Conservation (phyloP, 1,139 yeast species). For the Yamadazyma mexicana region DNA sequence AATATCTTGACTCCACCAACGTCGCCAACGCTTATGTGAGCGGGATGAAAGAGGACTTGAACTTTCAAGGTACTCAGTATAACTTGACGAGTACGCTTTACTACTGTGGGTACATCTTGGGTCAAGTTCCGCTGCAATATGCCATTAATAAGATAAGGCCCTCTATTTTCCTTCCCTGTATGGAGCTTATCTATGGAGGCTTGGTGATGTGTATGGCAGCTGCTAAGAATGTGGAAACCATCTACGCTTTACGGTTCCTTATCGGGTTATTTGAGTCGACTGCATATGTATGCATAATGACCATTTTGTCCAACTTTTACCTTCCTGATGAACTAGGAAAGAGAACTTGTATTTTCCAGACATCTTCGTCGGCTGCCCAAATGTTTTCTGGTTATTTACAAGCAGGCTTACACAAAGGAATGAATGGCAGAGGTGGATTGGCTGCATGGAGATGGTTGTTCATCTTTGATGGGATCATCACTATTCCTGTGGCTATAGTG, state of each 20-base stretch:
- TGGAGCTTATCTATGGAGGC: slow-evolving; percentile 13
- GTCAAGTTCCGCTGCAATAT: slow-evolving; percentile 18
- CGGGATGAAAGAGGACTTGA: slow-evolving; percentile 49
- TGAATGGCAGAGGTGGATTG: slow-evolving; percentile 29
- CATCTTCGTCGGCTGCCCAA: slow-evolving; percentile 16
- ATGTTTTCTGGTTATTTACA: slow-evolving; percentile 41
- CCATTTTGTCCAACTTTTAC: slow-evolving; percentile 17
- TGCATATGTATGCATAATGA: slow-evolving; percentile 17
- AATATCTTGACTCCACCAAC: slow-evolving; percentile 39
- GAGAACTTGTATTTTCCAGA: slow-evolving; percentile 18
- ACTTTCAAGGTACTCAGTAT: slow-evolving; percentile 49
- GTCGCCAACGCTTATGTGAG: slow-evolving; percentile 45
- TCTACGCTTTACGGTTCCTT: slow-evolving; percentile 16
- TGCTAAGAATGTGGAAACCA: slow-evolving; percentile 10
- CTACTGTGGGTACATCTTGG: slow-evolving; percentile 30
- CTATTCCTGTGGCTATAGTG: slow-evolving; percentile 26
- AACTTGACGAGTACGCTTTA: slow-evolving; percentile 45
- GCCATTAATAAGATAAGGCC: slow-evolving; percentile 16
- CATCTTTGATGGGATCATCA: slow-evolving; percentile 31
- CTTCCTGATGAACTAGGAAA: slow-evolving; percentile 16
- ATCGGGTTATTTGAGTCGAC: slow-evolving; percentile 18
- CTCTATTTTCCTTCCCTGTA: slow-evolving; percentile 17
- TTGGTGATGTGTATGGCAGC: slow-evolving; percentile 15
- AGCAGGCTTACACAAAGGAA: slow-evolving; percentile 22
- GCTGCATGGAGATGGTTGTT: slow-evolving; percentile 38